Percentiles rank a stretch among this genome's conserved stretches.
Evolutionary conservation across 371 early-diverging fungal genomes (phyloP).

Genomic region (Umbelopsis sp.): DNA sequence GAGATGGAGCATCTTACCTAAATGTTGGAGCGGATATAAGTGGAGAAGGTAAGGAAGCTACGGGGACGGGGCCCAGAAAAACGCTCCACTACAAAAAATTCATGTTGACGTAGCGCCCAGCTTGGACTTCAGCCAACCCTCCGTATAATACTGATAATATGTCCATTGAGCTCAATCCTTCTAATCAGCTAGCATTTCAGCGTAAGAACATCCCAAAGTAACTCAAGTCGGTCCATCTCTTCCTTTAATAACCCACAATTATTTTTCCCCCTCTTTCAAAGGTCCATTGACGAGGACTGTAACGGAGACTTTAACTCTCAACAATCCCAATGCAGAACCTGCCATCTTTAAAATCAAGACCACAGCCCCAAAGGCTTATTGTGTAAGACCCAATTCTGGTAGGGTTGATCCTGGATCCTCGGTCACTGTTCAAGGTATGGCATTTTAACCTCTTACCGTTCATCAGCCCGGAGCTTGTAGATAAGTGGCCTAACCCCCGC

Average conservation of each 20-base stretch:
- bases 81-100: conserved; percentile 14
- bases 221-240: not conserved
- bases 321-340: conserved; percentile 70
- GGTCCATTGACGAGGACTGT: conserved; percentile 78
- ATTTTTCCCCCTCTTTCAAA: conserved; percentile 24
- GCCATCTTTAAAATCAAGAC: conserved; percentile 97
- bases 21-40: conserved; percentile 20
- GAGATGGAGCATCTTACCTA: conserved; percentile 17
- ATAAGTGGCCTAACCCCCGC: conserved; percentile 2
- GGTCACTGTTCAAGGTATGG: conserved; percentile 78
- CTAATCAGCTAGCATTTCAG: conserved; percentile 58
- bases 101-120: not conserved
- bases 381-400: conserved; percentile 95
- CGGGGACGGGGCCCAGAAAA: conserved; percentile 18
- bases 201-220: conserved; percentile 37
- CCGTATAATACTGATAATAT: conserved; percentile 32
- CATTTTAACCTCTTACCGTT: not conserved
- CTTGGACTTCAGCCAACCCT: conserved; percentile 12
- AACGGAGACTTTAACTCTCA: conserved; percentile 66
- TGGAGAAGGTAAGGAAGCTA: conserved; percentile 15
- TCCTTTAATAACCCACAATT: not conserved
- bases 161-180: conserved; percentile 61
- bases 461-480: not conserved
- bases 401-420: conserved; percentile 74
- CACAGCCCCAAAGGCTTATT: conserved; percentile 97